Conservation (phyloP, 305 asterid species). For the Fraxinus angustifolia region DNA sequence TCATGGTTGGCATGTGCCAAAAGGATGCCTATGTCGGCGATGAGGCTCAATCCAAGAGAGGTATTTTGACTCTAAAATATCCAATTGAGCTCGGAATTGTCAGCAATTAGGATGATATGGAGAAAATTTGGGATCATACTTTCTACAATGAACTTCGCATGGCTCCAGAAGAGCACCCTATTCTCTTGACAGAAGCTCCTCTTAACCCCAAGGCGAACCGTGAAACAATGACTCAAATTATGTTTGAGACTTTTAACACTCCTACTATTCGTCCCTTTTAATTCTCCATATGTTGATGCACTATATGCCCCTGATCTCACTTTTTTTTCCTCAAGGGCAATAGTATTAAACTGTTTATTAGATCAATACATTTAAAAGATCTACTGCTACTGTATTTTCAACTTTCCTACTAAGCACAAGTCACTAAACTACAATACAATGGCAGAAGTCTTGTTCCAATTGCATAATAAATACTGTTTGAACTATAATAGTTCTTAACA, state of each 20-base stretch:
- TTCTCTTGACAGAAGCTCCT: conserved; percentile 68
- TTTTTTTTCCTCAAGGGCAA: background rate
- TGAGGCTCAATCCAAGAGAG: conserved; percentile 82
- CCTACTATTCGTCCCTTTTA: conserved; percentile 46
- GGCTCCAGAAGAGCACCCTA: conserved; percentile 76
- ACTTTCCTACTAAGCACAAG: background rate
- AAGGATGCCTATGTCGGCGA: conserved; percentile 79
- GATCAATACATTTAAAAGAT: background rate
- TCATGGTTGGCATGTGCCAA: conserved; percentile 90
- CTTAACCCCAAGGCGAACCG: conserved; percentile 76
- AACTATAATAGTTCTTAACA: background rate
- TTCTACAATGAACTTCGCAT: conserved; percentile 75
- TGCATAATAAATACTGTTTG: background rate
- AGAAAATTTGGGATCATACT: conserved; percentile 82
- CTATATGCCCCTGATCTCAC: background rate
- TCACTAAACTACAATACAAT: background rate
- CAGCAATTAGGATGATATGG: conserved; percentile 93
- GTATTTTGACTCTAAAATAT: conserved; percentile 67
- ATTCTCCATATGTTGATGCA: background rate
- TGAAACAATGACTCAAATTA: conserved; percentile 80
- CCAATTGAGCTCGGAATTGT: conserved; percentile 84
- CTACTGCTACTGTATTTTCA: background rate
- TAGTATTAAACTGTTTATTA: background rate
- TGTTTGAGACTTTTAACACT: conserved; percentile 79
- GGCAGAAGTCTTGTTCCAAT: background rate